Evolutionary conservation across 139 green algal genomes (phyloP), one percentile per base, ranked within the genome.

Genomic region (Diplosphaera chodatii): DNA sequence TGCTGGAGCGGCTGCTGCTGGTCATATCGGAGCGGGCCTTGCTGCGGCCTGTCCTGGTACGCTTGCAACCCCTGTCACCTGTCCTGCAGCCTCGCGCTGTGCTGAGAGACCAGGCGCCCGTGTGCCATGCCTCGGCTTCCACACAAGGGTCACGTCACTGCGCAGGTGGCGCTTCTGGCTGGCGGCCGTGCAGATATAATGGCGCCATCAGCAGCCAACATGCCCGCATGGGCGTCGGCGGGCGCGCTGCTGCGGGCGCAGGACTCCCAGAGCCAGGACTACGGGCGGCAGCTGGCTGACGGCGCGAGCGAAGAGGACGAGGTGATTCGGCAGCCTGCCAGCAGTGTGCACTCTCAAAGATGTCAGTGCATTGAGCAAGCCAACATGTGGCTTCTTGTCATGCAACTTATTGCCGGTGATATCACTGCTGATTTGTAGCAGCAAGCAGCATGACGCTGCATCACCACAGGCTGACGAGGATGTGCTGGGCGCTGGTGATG

Each of bases 1-100:
- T 90, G 2, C 66, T 94, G 37, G 91, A 97, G 82, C 86, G 89
- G 0, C 41, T 95, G 15, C 85, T 97, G 41, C 63, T 77, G 4
- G 72, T 89, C 5, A 65, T 96, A n/a, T 77, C 67, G 0, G 77
- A 91, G 70, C 31, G 33, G 15, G 71, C 74, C 6, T 69, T 91
- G 28, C 69, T 88, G 37, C 70, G 78, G 66, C 75, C 86, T 34
- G 63, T 91, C 21, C 70, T 84, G 28, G n/a, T n/a, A n/a, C n/a
- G n/a, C n/a, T n/a, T n/a, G n/a, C n/a, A n/a, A n/a, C n/a, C n/a
- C n/a, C n/a, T n/a, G n/a, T n/a, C n/a, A n/a, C n/a, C n/a, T n/a
- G n/a, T n/a, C n/a, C n/a, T n/a, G n/a, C n/a, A n/a, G n/a, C n/a
- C n/a, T n/a, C n/a, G n/a, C n/a, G n/a, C n/a, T n/a, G n/a, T n/a